Percentiles rank a stretch among this genome's conserved stretches.
phyloP scores from a whole-genome alignment of 176 grass and related monocot genomes.

The Luzula sylvatica region DNA sequence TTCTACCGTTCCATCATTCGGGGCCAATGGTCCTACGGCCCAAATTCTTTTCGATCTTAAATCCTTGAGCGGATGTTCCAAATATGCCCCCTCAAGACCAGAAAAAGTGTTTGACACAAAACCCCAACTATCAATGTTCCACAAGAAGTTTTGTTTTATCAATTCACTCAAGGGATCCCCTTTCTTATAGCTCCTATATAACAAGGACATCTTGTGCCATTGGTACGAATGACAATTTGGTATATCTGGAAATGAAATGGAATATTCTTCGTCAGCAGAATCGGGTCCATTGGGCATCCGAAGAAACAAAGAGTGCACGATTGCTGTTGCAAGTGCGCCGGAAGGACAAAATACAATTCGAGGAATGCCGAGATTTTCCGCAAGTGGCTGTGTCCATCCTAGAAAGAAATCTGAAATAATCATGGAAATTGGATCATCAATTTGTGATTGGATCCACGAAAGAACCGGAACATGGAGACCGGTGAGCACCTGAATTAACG shows the following conservation, averaged over 20 bases:
- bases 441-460: constrained; percentile 3
- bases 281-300: neutral
- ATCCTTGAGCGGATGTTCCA: constrained; percentile 32
- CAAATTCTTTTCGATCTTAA: constrained; percentile 25
- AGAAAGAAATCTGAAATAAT: constrained; percentile 55
- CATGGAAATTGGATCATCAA: constrained; percentile 3
- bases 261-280: neutral
- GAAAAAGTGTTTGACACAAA: constrained; percentile 42
- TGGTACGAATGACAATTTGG: constrained; percentile 16
- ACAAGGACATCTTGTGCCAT: constrained; percentile 26
- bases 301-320: constrained; percentile 22
- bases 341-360: constrained; percentile 43
- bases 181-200: constrained; percentile 26
- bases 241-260: constrained; percentile 25
- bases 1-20: neutral
- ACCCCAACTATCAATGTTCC: constrained; percentile 31
- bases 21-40: constrained; percentile 38
- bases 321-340: constrained; percentile 19
- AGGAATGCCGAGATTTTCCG: constrained; percentile 32
- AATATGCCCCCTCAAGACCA: constrained; percentile 29
- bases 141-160: constrained; percentile 40
- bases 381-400: constrained; percentile 49
- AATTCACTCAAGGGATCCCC: constrained; percentile 37
- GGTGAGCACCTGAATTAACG: constrained; percentile 26
- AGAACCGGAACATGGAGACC: constrained; percentile 12